Evolutionary conservation across 2,329 filamentous ascomycete genomes (phyloP).

Genomic region (Cladophialophora yegresii): DNA sequence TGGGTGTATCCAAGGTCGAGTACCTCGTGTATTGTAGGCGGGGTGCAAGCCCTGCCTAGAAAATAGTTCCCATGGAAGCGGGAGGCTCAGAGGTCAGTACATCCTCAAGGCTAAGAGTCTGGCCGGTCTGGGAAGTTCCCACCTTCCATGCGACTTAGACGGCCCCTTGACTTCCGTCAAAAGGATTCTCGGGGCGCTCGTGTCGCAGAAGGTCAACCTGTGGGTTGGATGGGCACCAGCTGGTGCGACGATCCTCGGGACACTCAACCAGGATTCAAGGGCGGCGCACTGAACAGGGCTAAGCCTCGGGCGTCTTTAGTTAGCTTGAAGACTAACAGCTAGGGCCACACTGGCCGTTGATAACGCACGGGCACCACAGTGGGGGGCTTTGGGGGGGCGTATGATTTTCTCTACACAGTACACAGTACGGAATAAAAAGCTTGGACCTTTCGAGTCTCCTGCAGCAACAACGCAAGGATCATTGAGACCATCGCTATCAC

Average conservation of each 20-base stretch:
- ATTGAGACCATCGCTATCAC: neutral
- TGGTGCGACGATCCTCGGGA: slow-evolving; percentile 7
- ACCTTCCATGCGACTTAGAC: neutral
- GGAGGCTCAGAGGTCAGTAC: neutral
- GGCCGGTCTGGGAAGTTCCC: neutral
- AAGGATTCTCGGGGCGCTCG: slow-evolving; percentile 7
- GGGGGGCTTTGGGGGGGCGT: neutral
- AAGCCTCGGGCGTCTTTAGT: neutral
- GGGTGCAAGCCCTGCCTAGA: neutral
- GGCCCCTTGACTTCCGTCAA: neutral
- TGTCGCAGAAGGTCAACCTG: neutral
- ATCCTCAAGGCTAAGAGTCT: neutral
- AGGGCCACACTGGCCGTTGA: neutral
- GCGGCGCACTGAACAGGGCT: neutral
- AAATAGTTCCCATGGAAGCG: neutral
- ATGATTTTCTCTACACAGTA: no score
- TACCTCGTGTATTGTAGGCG: neutral
- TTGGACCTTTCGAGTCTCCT: neutral
- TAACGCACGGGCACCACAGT: neutral
- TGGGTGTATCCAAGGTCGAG: neutral
- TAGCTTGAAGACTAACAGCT: neutral
- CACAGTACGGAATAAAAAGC: no score
- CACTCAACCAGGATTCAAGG: neutral
- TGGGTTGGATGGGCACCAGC: neutral
- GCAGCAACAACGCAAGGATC: neutral